Evolutionary conservation across 106 monocot species (phyloP).

Genomic region (Iris macrosiphon): DNA sequence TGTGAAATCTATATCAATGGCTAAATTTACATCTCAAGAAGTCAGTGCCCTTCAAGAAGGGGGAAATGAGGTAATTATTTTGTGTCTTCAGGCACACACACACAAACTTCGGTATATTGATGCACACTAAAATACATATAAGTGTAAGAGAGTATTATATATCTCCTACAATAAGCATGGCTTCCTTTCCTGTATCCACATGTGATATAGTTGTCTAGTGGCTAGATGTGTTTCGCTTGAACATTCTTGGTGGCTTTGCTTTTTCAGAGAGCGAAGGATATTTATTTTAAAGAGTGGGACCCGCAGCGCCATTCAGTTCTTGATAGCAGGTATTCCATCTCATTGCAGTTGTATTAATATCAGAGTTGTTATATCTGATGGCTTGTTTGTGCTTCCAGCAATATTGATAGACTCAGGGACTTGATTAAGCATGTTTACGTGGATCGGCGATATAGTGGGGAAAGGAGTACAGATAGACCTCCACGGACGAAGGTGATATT

Average conservation of each 20-base stretch:
- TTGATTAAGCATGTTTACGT: conserved; percentile 94
- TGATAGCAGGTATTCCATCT: conserved; percentile 63
- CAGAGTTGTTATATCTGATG: too few relatives aligned
- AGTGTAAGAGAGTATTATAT: too few relatives aligned
- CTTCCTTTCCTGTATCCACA: background rate
- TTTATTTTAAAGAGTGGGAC: conserved; percentile 89
- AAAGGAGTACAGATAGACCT: conserved; percentile 42
- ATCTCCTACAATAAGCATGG: background rate
- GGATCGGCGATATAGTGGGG: conserved; percentile 63
- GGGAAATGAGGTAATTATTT: conserved; percentile 75
- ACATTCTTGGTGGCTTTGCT: background rate
- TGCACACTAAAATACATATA: too few relatives aligned
- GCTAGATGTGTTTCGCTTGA: background rate
- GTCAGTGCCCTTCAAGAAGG: conserved; percentile 86
- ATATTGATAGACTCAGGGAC: conserved; percentile 68
- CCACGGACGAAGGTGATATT: conserved; percentile 49
- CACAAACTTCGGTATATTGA: too few relatives aligned
- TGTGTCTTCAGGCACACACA: too few relatives aligned
- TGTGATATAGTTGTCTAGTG: background rate
- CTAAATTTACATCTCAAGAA: conserved; percentile 87
- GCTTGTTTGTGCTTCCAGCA: conserved; percentile 31
- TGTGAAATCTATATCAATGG: conserved; percentile 96
- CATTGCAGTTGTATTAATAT: background rate
- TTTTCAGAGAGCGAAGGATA: conserved; percentile 59
- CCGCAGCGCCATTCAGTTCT: conserved; percentile 68